A percentile compares a stretch with the other conserved stretches of the same genome.
Evolutionary conservation across 176 grass and related monocot species (phyloP).

Genomic region (Elaeis guineensis): DNA sequence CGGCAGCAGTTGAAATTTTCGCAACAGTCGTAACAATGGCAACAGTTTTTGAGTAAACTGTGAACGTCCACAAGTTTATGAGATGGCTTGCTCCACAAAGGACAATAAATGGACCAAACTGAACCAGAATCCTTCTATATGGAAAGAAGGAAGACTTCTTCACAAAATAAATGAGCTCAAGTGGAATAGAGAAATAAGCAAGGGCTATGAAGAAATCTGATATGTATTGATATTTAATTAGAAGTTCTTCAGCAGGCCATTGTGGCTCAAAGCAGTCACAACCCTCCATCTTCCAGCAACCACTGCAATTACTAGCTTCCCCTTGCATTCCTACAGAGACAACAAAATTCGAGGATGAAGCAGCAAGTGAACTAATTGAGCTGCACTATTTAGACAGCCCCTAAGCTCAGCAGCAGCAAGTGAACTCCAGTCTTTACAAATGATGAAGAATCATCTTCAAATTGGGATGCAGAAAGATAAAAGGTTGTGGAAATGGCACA

Average conservation of each 20-base stretch:
- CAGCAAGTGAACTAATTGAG: too few relatives aligned
- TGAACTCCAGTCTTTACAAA: too few relatives aligned
- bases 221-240: slow-evolving; percentile 68
- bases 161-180: slow-evolving; percentile 82
- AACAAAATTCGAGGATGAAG: too few relatives aligned
- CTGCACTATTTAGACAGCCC: too few relatives aligned
- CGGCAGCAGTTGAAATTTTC: slow-evolving; percentile 49
- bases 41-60: slow-evolving; percentile 41
- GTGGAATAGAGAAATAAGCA: slow-evolving; percentile 66
- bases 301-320: background rate
- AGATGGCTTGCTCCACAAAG: slow-evolving; percentile 66
- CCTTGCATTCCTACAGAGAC: slow-evolving; percentile 1
- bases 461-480: too few relatives aligned
- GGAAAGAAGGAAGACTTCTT: slow-evolving; percentile 75
- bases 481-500: too few relatives aligned
- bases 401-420: too few relatives aligned
- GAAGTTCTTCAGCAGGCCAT: slow-evolving; percentile 54
- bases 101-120: slow-evolving; percentile 65
- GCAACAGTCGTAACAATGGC: slow-evolving; percentile 57
- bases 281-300: slow-evolving; percentile 34
- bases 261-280: slow-evolving; percentile 73
- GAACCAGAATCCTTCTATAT: slow-evolving; percentile 59
- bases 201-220: slow-evolving; percentile 86
- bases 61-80: slow-evolving; percentile 67
- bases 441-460: too few relatives aligned